Base-by-base conservation (phyloP, 2,329 filamentous ascomycete genomes). In the Parafenestella ontariensis region DNA sequence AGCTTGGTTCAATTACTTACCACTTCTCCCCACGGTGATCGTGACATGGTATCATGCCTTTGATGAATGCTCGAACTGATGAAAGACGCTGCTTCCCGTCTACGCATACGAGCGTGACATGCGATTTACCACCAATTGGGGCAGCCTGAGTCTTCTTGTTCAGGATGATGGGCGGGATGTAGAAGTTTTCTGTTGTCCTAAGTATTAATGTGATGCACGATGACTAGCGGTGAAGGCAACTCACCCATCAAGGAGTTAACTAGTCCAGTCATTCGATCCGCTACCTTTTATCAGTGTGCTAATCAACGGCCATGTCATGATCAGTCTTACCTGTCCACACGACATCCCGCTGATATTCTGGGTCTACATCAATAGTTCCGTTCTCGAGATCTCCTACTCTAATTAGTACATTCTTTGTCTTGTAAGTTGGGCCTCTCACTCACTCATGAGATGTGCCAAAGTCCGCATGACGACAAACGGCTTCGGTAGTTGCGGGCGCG, bases 1-100 rank as follows among this genome's bases (percentile, higher is more conserved):
- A 33, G 6, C 10, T 6, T 8, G 10, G 5, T 15, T 15, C 7
- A 13, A 3, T 33, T 33, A 55, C 67, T 37, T 68, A 79, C 79
- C 79, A 82, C 62, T 77, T 79, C 46, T 74, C 71, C 9, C 73
- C 70, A 3, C 68, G 67, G 21, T 69, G 64, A 42, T 82, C 80
- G 20, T 74, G 67, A 46, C 79, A 79, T 3, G 77, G 76, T 37
- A 82, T 78, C 21, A 75, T 61, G 2, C 80, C 80, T 20, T 71
- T 73, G 56, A 81, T 73, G 45, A 82, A 82, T 17, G 76, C 77
- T 13, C 66, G 62, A 15, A 82, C 68, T 1, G 79, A 81, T 1
- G 78, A 77, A 4, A 82, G 64, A 13, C 80, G 76, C 59, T 82
- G 79, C 62, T 82, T 82, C 3, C 80, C 80, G 63, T 82, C 79